Evolutionary conservation across 78 protist genomes (phyloP).

Genomic region (Guillardia theta): DNA sequence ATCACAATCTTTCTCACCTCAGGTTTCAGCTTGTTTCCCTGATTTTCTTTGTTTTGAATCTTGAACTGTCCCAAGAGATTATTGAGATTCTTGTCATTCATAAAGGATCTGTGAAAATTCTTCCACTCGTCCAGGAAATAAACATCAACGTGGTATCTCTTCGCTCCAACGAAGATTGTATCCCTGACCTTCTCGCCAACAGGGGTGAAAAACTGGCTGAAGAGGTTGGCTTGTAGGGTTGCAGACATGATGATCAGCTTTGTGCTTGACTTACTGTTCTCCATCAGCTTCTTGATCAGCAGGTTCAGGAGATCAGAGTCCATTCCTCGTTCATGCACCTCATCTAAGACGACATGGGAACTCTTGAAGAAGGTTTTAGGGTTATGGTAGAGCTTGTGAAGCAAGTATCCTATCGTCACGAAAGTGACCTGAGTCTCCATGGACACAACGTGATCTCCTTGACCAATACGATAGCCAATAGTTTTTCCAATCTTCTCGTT

Average conservation of each 20-base stretch:
- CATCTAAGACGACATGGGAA: neutral
- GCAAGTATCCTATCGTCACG: slow-evolving; percentile 14
- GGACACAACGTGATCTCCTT: neutral
- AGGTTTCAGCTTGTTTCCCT: no score
- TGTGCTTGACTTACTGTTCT: neutral
- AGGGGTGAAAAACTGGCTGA: neutral
- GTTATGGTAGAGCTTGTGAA: neutral
- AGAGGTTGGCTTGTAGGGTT: neutral
- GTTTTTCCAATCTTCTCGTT: neutral
- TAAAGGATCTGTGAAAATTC: neutral
- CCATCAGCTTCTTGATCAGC: neutral
- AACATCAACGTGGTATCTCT: neutral
- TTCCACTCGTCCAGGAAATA: neutral
- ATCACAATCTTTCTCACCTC: no score
- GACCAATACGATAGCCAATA: slow-evolving; percentile 27
- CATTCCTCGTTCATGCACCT: slow-evolving; percentile 30
- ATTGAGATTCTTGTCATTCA: neutral
- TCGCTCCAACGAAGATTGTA: slow-evolving; percentile 11
- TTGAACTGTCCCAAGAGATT: no score
- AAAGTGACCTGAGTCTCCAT: neutral
- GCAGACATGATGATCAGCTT: neutral
- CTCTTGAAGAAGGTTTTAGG: neutral
- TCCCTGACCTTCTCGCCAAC: neutral
- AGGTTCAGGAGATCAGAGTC: neutral
- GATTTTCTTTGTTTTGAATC: no score